Conservation (phyloP, 129 eudicot genomes). For the Heracleum sosnowskyi region DNA sequence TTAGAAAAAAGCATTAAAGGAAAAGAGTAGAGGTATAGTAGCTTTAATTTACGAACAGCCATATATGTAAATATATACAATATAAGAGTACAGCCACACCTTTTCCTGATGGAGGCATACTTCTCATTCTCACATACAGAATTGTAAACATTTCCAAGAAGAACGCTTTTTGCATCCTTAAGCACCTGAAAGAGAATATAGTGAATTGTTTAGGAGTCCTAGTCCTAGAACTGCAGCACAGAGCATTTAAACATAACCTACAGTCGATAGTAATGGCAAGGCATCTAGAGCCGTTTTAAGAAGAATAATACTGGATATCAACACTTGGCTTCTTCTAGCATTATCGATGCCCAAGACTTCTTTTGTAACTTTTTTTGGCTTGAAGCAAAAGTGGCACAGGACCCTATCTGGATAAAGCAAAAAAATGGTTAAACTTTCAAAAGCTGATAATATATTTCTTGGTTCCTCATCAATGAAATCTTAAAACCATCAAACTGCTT, state of each 20-base stretch:
- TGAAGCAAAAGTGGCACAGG: constrained; percentile 97
- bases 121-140: constrained; percentile 79
- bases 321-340: constrained; percentile 69
- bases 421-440: not conserved
- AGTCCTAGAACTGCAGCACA: constrained; percentile 1
- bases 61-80: not conserved
- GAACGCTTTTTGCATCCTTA: constrained; percentile 83
- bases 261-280: constrained; percentile 90
- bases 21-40: not conserved
- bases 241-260: constrained; percentile 17
- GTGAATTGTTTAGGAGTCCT: constrained; percentile 1
- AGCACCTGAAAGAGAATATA: constrained; percentile 49
- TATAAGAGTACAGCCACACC: constrained; percentile 31
- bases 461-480: constrained; percentile 8
- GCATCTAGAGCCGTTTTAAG: constrained; percentile 96
- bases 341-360: constrained; percentile 60
- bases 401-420: constrained; percentile 63
- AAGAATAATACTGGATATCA: constrained; percentile 85
- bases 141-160: constrained; percentile 74
- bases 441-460: not conserved
- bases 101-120: constrained; percentile 70
- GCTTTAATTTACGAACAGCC: not conserved
- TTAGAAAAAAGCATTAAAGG: not conserved
- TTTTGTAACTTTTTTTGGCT: constrained; percentile 79
- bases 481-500: constrained; percentile 47